Evolutionary conservation across 108 stramenopile species (phyloP).

Genomic region (Cylindrotheca closterium): DNA sequence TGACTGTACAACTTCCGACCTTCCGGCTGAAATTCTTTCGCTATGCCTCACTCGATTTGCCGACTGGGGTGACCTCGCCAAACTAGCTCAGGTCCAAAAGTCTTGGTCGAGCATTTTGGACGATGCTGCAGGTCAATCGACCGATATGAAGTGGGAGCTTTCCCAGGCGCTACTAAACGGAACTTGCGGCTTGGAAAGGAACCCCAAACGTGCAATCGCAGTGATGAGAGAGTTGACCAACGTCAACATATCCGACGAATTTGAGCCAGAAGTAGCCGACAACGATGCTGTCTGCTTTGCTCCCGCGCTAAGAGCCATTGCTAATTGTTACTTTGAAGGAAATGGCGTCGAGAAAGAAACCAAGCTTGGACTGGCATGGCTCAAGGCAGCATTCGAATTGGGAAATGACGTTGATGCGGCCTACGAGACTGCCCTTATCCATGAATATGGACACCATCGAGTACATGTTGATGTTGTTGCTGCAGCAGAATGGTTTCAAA

Average conservation of each 20-base stretch:
- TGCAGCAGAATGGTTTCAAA: conserved; percentile 79
- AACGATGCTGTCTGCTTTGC: conserved; percentile 26
- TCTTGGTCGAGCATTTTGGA: conserved; percentile 59
- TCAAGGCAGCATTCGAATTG: conserved; percentile 64
- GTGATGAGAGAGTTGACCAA: conserved; percentile 52
- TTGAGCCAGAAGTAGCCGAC: conserved; percentile 11
- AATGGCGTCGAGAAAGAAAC: conserved; percentile 44
- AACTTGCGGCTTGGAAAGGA: conserved; percentile 50
- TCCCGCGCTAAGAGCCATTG: conserved; percentile 60
- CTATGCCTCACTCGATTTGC: conserved; percentile 53
- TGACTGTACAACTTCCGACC: conserved; percentile 6
- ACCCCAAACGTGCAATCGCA: conserved; percentile 56
- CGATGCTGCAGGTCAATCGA: conserved; percentile 65
- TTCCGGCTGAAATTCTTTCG: conserved; percentile 72
- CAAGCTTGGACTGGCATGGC: conserved; percentile 59
- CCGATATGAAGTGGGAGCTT: conserved; percentile 70
- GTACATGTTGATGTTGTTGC: conserved; percentile 76
- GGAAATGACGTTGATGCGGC: conserved; percentile 67
- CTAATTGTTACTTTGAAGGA: conserved; percentile 62
- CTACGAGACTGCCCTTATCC: conserved; percentile 69
- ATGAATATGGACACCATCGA: conserved; percentile 70
- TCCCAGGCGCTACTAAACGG: conserved; percentile 48
- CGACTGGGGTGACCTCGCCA: conserved; percentile 84
- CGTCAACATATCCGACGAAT: conserved; percentile 32
- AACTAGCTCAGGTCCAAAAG: conserved; percentile 69